Base-by-base conservation (phyloP, 1,284 basidiomycete species). In the Moesziomyces parantarcticus region DNA sequence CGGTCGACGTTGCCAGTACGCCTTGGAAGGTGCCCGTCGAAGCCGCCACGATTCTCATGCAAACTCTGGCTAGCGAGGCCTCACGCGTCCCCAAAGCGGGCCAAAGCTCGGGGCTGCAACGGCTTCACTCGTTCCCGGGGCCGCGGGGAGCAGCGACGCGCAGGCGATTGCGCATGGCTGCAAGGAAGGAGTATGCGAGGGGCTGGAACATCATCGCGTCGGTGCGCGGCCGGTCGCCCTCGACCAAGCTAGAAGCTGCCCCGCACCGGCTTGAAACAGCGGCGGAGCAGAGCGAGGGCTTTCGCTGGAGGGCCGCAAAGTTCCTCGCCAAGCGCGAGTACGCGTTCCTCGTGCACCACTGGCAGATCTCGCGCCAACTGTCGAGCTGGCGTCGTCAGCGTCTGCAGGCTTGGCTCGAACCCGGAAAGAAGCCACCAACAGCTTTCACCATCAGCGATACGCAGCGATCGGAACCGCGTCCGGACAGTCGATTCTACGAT, bases 31-130 rank as follows among this genome's bases (percentile, higher is more conserved):
- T 78, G 20, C 64, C 74, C 3, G 42, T 67, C 2, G 53, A 67
- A 34, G 60, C 76, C 7, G 76, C 67, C 13, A 78, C 76, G 21
- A 48, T 76, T 23, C 22, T 76, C n/a, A 72, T 78, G 65, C 65
- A 68, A 42, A 42, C 69, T 5, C 50, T 78, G 7, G 70, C 68
- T 11, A 44, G 23, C n/a, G 72, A 75, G 39, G 67, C 67, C 20
- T 41, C 60, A 0, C 64, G 52, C 14, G 42, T 32, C 1, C 66
- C 66, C 18, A 66, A 51, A 23, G 51, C 23, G 29, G 32, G 39
- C 7, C 58, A 20, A 9, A 21, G 36, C 1, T 14, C 32, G 11
- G 16, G 50, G 25, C 23, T 26, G 23, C 58, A 34, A 13, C 49
- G 23, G 6, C 53, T 45, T 23, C 57, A 39, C 4, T 10, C 43